Conservation (phyloP, 371 early-diverging fungal genomes). For the Actinomortierella wolfii region DNA sequence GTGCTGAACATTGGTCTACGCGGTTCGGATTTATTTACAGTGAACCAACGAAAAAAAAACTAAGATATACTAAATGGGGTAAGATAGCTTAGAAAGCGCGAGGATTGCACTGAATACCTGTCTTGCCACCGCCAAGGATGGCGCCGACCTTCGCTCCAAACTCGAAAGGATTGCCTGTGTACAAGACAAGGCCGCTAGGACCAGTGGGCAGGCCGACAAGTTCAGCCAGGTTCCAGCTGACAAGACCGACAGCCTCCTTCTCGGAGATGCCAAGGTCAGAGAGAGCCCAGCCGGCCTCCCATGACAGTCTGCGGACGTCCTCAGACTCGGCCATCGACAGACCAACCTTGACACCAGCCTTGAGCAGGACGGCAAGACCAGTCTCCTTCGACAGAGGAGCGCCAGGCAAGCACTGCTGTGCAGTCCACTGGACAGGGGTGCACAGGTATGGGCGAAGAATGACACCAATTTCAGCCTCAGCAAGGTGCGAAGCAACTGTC, state of each 20-base stretch:
- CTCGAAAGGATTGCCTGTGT: constrained; percentile 61
- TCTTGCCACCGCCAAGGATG: constrained; percentile 57
- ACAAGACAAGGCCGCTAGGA: constrained; percentile 51
- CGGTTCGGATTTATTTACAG: too few species aligned
- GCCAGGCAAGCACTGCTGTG: constrained; percentile 69
- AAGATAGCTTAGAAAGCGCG: constrained; percentile 27
- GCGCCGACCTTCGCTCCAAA: constrained; percentile 53
- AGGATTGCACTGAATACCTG: constrained; percentile 41
- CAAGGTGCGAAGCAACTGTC: constrained; percentile 64
- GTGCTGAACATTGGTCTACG: too few species aligned
- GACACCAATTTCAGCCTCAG: constrained; percentile 62
- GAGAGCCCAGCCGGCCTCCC: constrained; percentile 81
- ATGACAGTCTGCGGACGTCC: constrained; percentile 68
- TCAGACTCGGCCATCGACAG: constrained; percentile 63
- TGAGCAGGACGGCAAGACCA: constrained; percentile 61
- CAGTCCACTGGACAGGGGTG: constrained; percentile 68
- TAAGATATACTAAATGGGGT: not conserved
- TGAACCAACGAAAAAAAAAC: too few species aligned
- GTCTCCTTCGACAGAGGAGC: constrained; percentile 63
- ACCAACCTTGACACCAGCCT: constrained; percentile 68
- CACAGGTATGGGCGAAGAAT: constrained; percentile 70
- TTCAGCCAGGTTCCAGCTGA: constrained; percentile 73
- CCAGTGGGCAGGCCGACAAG: constrained; percentile 54
- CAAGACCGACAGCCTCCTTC: constrained; percentile 68
- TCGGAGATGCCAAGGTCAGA: constrained; percentile 56